Percentiles rank a stretch among this genome's conserved stretches.
These are phyloP conservation scores for Acacia melanoxylon DNA, from an alignment of 306 rosid genomes.

Conservation along the genomic window DNA sequence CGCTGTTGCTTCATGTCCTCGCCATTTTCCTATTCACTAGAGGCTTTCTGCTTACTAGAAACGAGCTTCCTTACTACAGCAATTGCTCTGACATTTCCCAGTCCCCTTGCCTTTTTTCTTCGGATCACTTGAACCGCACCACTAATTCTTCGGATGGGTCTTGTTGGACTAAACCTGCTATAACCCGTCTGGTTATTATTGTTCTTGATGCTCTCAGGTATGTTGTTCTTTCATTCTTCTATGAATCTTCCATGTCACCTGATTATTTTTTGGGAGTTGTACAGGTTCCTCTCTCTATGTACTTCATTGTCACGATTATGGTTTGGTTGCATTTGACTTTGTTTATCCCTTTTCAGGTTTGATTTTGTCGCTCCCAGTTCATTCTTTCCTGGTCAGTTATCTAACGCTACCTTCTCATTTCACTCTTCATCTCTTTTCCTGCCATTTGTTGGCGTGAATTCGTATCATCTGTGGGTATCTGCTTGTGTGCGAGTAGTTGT, in stretches of 20 bases:
- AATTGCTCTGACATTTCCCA: conserved; percentile 64
- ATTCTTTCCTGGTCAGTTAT: conserved; percentile 65
- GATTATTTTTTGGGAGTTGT: neutral
- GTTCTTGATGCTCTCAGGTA: conserved; percentile 87
- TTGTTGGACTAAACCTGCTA: conserved; percentile 78
- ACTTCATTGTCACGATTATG: neutral
- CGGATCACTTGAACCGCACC: conserved; percentile 17
- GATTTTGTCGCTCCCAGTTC: conserved; percentile 93
- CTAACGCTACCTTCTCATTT: neutral
- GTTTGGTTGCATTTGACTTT: neutral
- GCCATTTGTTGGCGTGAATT: neutral
- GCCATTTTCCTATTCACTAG: conserved; percentile 72
- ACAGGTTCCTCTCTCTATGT: neutral
- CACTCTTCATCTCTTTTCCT: neutral
- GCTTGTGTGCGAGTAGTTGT: neutral
- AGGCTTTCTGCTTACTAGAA: conserved; percentile 89
- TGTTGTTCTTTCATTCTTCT: neutral
- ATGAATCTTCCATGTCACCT: neutral
- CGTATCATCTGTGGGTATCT: neutral
- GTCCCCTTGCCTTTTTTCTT: conserved; percentile 62
- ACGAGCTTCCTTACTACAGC: conserved; percentile 85
- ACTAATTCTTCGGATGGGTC: conserved; percentile 26
- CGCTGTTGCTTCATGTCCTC: conserved; percentile 55
- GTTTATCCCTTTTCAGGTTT: conserved; percentile 49
- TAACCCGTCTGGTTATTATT: conserved; percentile 62